Conservation (phyloP, 2,329 filamentous ascomycete genomes). For the Tolypocladium nubicola region DNA sequence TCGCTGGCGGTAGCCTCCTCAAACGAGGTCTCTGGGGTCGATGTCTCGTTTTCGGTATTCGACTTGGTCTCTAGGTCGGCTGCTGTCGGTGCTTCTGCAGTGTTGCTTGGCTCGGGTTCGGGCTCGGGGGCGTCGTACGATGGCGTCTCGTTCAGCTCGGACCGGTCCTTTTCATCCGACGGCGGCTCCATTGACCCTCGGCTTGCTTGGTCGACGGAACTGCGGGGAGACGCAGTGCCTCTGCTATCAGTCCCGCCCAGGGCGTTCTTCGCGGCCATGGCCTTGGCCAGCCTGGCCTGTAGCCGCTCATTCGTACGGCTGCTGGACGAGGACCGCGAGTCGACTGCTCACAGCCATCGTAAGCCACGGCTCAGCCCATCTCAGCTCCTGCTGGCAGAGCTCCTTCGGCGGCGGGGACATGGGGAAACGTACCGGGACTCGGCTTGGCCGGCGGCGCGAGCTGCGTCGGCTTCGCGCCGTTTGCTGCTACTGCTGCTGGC, state of each 20-base stretch:
- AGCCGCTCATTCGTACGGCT: constrained; percentile 65
- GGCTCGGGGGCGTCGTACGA: constrained; percentile 2
- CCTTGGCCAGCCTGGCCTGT: constrained; percentile 81
- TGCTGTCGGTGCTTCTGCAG: not conserved
- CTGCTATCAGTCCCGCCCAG: constrained; percentile 29
- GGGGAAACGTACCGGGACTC: constrained; percentile 9
- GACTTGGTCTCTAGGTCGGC: not conserved
- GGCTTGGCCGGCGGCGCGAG: constrained; percentile 19
- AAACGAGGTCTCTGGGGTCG: not conserved
- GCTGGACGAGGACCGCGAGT: constrained; percentile 55
- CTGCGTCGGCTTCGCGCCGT: not conserved
- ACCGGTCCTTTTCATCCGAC: constrained; percentile 13
- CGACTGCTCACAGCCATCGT: constrained; percentile 11
- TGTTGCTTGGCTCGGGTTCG: not conserved
- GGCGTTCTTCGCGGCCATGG: constrained; percentile 60
- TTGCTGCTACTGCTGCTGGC: constrained; percentile 9
- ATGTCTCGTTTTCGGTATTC: not conserved
- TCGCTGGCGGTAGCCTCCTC: not conserved
- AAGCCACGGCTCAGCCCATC: not conserved
- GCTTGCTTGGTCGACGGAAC: constrained; percentile 22
- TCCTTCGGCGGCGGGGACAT: not conserved
- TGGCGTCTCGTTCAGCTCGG: constrained; percentile 8
- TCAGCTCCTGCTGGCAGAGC: not conserved
- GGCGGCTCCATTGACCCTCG: constrained; percentile 16
- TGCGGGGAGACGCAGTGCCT: constrained; percentile 23